These are phyloP conservation scores for Acrodontium crateriforme DNA, from an alignment of 2,329 filamentous ascomycete species.

Conservation along the genomic window DNA sequence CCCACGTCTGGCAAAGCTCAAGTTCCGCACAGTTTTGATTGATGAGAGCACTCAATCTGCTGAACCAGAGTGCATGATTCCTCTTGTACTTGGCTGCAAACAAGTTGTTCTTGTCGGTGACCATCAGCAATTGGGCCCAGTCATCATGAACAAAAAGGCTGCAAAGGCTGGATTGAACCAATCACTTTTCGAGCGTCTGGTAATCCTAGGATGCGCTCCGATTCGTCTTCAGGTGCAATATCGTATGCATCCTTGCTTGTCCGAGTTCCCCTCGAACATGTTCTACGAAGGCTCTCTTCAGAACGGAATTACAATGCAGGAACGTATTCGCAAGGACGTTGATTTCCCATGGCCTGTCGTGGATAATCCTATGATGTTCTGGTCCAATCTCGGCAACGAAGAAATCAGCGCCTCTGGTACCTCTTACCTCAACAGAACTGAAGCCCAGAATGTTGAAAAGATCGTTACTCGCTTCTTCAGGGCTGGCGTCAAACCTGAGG, in stretches of 20 bases:
- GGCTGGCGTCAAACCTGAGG: slow-evolving; percentile 81
- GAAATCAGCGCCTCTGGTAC: slow-evolving; percentile 97
- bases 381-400: slow-evolving; percentile 94
- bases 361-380: slow-evolving; percentile 99
- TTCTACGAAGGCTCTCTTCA: slow-evolving; percentile 97
- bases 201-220: slow-evolving; percentile 77
- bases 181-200: slow-evolving; percentile 92
- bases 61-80: slow-evolving; percentile 98
- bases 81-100: slow-evolving; percentile 90
- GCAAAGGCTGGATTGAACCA: slow-evolving; percentile 96
- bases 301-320: slow-evolving; percentile 83
- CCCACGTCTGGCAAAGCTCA: slow-evolving; percentile 88
- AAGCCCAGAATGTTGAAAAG: slow-evolving; percentile 96
- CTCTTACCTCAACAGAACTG: slow-evolving; percentile 93
- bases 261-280: slow-evolving; percentile 98
- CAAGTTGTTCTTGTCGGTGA: slow-evolving; percentile 98
- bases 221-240: slow-evolving; percentile 96
- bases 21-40: slow-evolving; percentile 94
- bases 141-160: slow-evolving; percentile 99
- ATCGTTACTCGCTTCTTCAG: slow-evolving; percentile 98
- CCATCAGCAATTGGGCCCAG: slow-evolving; percentile 92
- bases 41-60: slow-evolving; percentile 97
- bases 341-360: slow-evolving; percentile 96
- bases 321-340: slow-evolving; percentile 79
- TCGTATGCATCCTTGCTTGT: slow-evolving; percentile 96